phyloP scores from a whole-genome alignment of 2,329 filamentous ascomycete species.

The Xylaria multiplex region DNA sequence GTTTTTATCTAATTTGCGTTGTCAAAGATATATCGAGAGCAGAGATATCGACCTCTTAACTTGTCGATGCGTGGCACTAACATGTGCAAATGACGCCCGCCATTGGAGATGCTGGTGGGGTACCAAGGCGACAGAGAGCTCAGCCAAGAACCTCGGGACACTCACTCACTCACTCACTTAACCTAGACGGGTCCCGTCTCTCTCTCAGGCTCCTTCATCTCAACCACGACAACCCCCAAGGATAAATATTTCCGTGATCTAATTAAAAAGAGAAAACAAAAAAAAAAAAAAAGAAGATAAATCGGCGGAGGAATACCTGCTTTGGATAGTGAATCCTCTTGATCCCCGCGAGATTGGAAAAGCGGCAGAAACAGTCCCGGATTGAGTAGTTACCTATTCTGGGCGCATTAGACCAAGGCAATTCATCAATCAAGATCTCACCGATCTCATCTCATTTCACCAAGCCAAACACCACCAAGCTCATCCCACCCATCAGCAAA shows the following conservation, averaged over 20 bases:
- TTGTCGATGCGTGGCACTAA: neutral
- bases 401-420: neutral
- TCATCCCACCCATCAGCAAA: neutral
- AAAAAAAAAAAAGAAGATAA: neutral
- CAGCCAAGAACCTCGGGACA: conserved; percentile 35
- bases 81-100: conserved; percentile 44
- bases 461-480: neutral
- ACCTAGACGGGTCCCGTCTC: no score
- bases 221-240: neutral
- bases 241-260: neutral
- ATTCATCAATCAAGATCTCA: neutral
- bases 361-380: neutral
- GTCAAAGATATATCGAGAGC: neutral
- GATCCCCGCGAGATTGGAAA: neutral
- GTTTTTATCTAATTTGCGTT: neutral
- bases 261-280: neutral
- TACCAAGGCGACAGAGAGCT: neutral
- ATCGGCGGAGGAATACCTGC: neutral
- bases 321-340: neutral
- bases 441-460: conserved; percentile 4
- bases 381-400: neutral
- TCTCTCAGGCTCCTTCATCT: neutral
- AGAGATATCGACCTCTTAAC: neutral
- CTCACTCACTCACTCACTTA: no score
- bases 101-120: conserved; percentile 22